These are phyloP conservation scores for Plasmodiophora brassicae DNA, from an alignment of 208 protist genomes.

Conservation along the genomic window DNA sequence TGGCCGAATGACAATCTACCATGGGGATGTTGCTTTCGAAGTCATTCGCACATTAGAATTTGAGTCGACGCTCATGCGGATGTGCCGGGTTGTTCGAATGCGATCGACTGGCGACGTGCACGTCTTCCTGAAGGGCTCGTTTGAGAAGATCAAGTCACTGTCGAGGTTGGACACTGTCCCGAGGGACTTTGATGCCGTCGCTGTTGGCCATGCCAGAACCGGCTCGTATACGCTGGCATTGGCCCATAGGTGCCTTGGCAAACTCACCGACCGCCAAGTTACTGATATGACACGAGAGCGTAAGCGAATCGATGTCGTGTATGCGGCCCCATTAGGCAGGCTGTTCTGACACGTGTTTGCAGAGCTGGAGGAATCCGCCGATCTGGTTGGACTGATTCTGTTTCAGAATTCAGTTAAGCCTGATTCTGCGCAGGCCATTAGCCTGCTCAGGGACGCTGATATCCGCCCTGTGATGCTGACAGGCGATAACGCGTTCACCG, in stretches of 20 bases:
- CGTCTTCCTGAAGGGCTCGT: not conserved
- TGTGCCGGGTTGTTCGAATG: not conserved
- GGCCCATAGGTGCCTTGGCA: not conserved
- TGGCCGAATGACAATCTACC: no score
- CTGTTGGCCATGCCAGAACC: not conserved
- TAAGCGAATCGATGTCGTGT: not conserved
- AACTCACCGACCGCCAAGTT: not conserved
- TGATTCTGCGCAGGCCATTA: not conserved
- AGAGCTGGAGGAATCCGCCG: not conserved
- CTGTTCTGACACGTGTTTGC: not conserved
- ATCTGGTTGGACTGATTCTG: not conserved
- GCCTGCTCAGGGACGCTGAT: not conserved
- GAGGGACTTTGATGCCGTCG: not conserved
- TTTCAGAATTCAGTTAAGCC: not conserved
- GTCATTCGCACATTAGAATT: not conserved
- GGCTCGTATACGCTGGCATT: not conserved
- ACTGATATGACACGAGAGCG: not conserved
- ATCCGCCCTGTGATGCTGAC: not conserved
- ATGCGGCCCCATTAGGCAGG: not conserved
- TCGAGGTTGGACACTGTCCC: not conserved
- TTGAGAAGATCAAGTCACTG: not conserved
- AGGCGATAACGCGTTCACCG: not conserved
- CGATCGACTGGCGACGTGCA: not conserved
- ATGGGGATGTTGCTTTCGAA: not conserved
- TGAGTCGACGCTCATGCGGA: not conserved